Evolutionary conservation across 345 rosid species (phyloP), one percentile per base, ranked within the genome.

Genomic region (Pugionium dolabratum): DNA sequence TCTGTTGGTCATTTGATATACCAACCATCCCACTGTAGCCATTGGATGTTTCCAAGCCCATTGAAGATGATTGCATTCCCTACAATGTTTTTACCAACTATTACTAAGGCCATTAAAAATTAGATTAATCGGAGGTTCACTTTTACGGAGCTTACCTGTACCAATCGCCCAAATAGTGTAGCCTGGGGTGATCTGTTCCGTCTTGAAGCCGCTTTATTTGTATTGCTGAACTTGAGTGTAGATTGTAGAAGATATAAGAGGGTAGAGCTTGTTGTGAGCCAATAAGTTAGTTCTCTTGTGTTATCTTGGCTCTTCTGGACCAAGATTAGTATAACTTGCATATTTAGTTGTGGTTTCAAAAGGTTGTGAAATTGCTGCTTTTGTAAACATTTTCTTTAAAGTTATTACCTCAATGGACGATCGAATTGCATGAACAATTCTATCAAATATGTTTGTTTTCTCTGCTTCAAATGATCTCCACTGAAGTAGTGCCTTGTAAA

Each of bases 401-500:
- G 18, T 52, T 8, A 33, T 28, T 63, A 85, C 91, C 86, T 81
- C 86, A 40, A 80, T 70, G 36, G 85, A 79, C 1, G 77, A 70
- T 63, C 85, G 74, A 6, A 83, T 79, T 18, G 71, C 69, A 41
- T 80, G 85, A 70, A 80, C 83, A 69, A 85, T 79, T 40, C 78
- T 75, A 56, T 83, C 86, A 73, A 83, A 85, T 57, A 85, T 78
- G 54, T 69, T 76, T 74, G 90, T 78, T 76, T 78, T 83, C 59
- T 85, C 86, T 48, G 82, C 84, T 78, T 85, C 90, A 44, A 85
- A 83, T 46, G 79, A 83, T 73, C 87, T 81, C 90, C 90, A 85
- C 33, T 83, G 90, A 67, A 76, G 79, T 50, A 85, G 81, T 68
- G 79, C 36, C 64, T 79, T 85, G 62, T 81, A 83, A 60, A 83